Evolutionary conservation across 2,329 filamentous ascomycete species (phyloP).

Genomic region (Knoxdaviesia capensis): DNA sequence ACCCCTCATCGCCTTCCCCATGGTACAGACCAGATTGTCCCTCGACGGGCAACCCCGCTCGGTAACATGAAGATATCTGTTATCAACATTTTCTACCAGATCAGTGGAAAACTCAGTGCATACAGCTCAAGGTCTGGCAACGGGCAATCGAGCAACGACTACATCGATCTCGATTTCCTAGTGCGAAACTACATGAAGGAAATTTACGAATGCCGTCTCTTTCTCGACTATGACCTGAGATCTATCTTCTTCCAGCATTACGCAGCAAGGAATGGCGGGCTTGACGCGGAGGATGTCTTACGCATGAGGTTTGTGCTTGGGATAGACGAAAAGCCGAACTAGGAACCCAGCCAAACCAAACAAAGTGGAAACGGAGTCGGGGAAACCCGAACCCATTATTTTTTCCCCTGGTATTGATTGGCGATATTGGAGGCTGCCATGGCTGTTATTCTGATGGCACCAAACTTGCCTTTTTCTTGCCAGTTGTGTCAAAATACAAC

Average conservation of each 20-base stretch:
- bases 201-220: background rate
- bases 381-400: too few species aligned
- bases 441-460: too few species aligned
- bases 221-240: slow-evolving; percentile 1
- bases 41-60: background rate
- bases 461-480: too few species aligned
- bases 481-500: too few species aligned
- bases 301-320: too few species aligned
- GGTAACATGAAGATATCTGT: background rate
- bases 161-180: slow-evolving; percentile 2
- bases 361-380: too few species aligned
- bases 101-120: slow-evolving; percentile 1
- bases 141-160: background rate
- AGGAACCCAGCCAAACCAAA: too few species aligned
- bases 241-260: background rate
- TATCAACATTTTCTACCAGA: slow-evolving; percentile 2
- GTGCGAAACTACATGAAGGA: background rate
- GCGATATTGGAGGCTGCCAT: too few species aligned
- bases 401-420: too few species aligned
- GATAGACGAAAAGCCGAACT: too few species aligned
- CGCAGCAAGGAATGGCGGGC: background rate
- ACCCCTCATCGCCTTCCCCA: background rate
- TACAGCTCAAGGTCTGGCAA: background rate
- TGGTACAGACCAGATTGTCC: slow-evolving; percentile 1
- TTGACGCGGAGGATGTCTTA: too few species aligned